Percentiles rank a stretch among this genome's conserved stretches.
Evolutionary conservation across 352 stramenopile species (phyloP).

Genomic region (Pythium chondricola): DNA sequence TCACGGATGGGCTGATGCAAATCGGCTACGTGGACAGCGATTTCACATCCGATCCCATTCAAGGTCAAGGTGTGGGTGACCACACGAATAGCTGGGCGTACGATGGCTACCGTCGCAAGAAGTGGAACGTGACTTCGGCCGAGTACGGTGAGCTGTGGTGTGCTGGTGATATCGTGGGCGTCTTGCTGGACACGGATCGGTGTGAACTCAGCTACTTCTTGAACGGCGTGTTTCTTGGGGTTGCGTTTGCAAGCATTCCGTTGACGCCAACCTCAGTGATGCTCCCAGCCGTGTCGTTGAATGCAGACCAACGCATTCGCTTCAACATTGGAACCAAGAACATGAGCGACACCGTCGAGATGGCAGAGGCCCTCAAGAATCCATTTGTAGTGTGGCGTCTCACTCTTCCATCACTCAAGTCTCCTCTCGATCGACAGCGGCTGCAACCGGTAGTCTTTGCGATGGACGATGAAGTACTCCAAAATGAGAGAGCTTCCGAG

Average conservation of each 20-base stretch:
- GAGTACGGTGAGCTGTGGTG: conserved; percentile 85
- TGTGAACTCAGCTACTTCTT: conserved; percentile 87
- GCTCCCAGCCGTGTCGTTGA: conserved; percentile 81
- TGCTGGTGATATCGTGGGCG: conserved; percentile 78
- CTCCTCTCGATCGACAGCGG: conserved; percentile 32
- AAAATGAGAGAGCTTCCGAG: background rate
- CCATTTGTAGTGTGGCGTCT: too few relatives aligned
- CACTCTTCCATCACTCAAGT: too few relatives aligned
- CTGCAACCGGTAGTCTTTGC: conserved; percentile 33
- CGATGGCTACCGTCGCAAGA: conserved; percentile 85
- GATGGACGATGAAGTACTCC: conserved; percentile 7
- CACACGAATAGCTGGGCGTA: conserved; percentile 88
- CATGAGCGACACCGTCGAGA: too few relatives aligned
- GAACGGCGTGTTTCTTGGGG: conserved; percentile 87
- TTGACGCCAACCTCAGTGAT: conserved; percentile 42
- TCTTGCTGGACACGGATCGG: conserved; percentile 80
- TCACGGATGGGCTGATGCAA: conserved; percentile 90
- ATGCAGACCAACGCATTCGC: conserved; percentile 65
- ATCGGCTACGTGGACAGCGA: conserved; percentile 89
- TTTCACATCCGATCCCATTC: conserved; percentile 76
- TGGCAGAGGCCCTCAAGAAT: too few relatives aligned
- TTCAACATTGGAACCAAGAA: conserved; percentile 89
- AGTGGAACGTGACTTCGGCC: conserved; percentile 81
- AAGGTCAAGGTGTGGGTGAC: conserved; percentile 90
- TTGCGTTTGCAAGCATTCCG: conserved; percentile 64